Evolutionary conservation across 2,329 filamentous ascomycete genomes (phyloP).

Genomic region (Botryotinia globosa): DNA sequence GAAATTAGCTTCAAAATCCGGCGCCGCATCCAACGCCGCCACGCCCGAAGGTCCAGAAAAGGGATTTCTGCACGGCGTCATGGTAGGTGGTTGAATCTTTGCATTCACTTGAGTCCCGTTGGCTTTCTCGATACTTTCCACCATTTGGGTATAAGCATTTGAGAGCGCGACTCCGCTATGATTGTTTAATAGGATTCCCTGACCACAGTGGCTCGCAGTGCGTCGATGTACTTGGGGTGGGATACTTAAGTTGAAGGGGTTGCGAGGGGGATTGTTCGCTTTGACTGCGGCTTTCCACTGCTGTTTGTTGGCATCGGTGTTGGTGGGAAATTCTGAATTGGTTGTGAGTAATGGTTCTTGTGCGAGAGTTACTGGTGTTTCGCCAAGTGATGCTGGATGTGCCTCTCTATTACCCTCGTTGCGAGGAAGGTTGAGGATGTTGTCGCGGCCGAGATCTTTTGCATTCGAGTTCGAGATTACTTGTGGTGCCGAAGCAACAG

Average conservation of each 20-base stretch:
- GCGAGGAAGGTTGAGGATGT: too few relatives aligned
- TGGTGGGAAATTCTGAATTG: not conserved
- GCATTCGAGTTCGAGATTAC: not conserved
- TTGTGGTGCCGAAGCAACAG: not conserved
- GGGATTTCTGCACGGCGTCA: not conserved
- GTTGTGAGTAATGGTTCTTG: not conserved
- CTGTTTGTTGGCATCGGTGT: not conserved
- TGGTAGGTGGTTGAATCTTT: not conserved
- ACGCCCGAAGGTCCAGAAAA: not conserved
- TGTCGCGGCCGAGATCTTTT: not conserved
- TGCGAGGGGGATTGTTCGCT: not conserved
- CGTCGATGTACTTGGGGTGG: conserved; percentile 2
- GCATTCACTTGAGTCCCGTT: not conserved
- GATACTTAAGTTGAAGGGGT: not conserved
- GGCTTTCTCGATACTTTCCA: not conserved
- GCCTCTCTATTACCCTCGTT: not conserved
- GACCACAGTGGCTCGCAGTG: not conserved
- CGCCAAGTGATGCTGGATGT: not conserved
- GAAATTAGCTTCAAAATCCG: not conserved
- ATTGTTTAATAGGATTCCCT: not conserved
- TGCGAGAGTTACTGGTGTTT: not conserved
- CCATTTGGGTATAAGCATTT: not conserved
- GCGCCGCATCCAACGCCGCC: not conserved
- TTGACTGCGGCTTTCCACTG: not conserved
- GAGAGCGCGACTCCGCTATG: not conserved